These are phyloP conservation scores for Sherardia arvensis DNA, from an alignment of 257 asterid species.

Conservation along the genomic window DNA sequence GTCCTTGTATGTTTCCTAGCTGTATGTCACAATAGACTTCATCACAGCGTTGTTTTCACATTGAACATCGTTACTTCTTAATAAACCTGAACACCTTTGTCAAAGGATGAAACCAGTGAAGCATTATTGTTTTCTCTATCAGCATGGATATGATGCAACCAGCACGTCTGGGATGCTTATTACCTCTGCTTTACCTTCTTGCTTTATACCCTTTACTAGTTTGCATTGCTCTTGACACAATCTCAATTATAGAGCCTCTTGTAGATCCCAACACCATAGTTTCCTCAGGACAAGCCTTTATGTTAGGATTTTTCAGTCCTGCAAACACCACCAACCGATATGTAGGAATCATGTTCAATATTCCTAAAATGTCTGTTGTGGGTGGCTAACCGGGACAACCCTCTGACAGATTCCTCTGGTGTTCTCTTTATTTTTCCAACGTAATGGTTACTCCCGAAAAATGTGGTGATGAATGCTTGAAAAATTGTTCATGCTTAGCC, in stretches of 20 bases:
- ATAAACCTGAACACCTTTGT: too few species aligned
- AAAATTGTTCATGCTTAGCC: slow-evolving; percentile 15
- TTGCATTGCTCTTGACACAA: neutral
- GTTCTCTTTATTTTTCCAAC: slow-evolving; percentile 15
- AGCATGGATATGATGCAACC: too few species aligned
- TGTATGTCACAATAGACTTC: neutral
- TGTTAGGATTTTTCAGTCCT: neutral
- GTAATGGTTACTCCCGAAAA: slow-evolving; percentile 11
- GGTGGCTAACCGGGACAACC: neutral
- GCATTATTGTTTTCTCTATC: too few species aligned
- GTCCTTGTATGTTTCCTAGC: too few species aligned
- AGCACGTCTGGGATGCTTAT: too few species aligned
- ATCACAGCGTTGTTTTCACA: neutral
- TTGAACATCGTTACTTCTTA: too few species aligned
- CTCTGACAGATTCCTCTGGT: neutral
- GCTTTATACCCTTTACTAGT: neutral
- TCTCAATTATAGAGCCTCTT: neutral
- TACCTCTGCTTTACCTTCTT: neutral
- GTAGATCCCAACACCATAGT: neutral
- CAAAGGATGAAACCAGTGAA: too few species aligned
- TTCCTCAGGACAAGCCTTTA: neutral
- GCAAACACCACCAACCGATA: neutral
- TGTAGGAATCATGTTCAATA: neutral
- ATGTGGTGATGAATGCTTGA: slow-evolving; percentile 32
- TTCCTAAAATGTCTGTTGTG: neutral